Conservation (phyloP, 2,329 filamentous ascomycete species). For the Aspergillus unguis region DNA sequence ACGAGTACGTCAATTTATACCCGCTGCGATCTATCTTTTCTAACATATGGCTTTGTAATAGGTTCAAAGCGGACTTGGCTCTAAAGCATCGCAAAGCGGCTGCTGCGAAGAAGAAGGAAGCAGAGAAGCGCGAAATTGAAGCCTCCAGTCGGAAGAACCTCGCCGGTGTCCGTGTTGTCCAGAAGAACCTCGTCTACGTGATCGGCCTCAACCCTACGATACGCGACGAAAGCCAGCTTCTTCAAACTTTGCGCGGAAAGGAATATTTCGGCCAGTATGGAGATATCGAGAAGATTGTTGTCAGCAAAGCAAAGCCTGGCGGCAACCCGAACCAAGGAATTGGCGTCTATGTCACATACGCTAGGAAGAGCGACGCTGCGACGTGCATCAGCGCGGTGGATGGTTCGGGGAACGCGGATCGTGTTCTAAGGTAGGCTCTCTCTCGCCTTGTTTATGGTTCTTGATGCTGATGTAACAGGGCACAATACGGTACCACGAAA, state of each 20-base stretch:
- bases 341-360: slow-evolving; percentile 97
- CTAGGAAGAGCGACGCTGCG: slow-evolving; percentile 83
- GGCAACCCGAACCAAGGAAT: slow-evolving; percentile 73
- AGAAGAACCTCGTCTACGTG: slow-evolving; percentile 98
- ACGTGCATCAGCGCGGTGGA: slow-evolving; percentile 90
- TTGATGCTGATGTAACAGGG: slow-evolving; percentile 40
- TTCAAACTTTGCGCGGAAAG: slow-evolving; percentile 82
- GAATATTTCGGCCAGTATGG: slow-evolving; percentile 99
- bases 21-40: slow-evolving; percentile 8
- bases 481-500: slow-evolving; percentile 86
- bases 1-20: slow-evolving; percentile 70
- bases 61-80: slow-evolving; percentile 50
- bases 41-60: slow-evolving; percentile 25
- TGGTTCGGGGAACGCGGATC: slow-evolving; percentile 84
- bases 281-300: slow-evolving; percentile 97
- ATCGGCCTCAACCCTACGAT: slow-evolving; percentile 89
- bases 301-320: slow-evolving; percentile 87
- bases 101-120: slow-evolving; percentile 86
- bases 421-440: slow-evolving; percentile 69
- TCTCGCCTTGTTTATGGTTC: background rate
- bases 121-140: slow-evolving; percentile 93
- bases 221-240: slow-evolving; percentile 78
- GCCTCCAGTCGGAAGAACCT: slow-evolving; percentile 94
- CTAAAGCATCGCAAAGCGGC: slow-evolving; percentile 88
- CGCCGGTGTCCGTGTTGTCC: slow-evolving; percentile 89